phyloP scores from a whole-genome alignment of 2,329 filamentous ascomycete species.

The Colletotrichum cereale region DNA sequence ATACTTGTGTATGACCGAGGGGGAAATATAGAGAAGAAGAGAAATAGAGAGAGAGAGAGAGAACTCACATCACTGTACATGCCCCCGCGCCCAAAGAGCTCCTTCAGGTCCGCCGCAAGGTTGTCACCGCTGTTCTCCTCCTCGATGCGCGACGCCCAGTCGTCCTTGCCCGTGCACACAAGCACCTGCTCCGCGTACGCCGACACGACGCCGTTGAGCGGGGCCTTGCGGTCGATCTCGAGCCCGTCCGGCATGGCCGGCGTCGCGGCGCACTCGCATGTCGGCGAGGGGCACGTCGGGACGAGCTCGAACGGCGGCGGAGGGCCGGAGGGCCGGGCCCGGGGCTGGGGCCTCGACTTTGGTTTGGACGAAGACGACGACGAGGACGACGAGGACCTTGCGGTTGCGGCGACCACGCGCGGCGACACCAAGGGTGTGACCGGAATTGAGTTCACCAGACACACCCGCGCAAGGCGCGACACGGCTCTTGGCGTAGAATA shows the following conservation, averaged over 20 bases:
- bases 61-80: conserved; percentile 73
- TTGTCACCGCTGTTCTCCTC: conserved; percentile 78
- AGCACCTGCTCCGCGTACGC: conserved; percentile 86
- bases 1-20: neutral
- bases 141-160: conserved; percentile 89
- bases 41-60: neutral
- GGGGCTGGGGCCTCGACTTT: conserved; percentile 6
- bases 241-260: conserved; percentile 75
- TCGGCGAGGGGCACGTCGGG: conserved; percentile 77
- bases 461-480: conserved; percentile 13
- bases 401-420: neutral
- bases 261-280: conserved; percentile 79
- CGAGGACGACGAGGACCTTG: neutral
- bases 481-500: conserved; percentile 11
- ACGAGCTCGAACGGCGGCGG: conserved; percentile 57
- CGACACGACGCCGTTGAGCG: conserved; percentile 82
- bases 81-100: conserved; percentile 75
- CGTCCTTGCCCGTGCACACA: conserved; percentile 81
- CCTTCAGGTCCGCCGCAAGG: conserved; percentile 79
- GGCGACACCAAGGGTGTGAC: neutral
- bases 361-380: neutral
- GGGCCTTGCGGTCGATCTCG: conserved; percentile 78
- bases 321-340: conserved; percentile 9
- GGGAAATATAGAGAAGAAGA: conserved; percentile 3
- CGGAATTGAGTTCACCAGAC: neutral